Conservation (phyloP, 2,329 filamentous ascomycete genomes). For the Triangularia setosa region DNA sequence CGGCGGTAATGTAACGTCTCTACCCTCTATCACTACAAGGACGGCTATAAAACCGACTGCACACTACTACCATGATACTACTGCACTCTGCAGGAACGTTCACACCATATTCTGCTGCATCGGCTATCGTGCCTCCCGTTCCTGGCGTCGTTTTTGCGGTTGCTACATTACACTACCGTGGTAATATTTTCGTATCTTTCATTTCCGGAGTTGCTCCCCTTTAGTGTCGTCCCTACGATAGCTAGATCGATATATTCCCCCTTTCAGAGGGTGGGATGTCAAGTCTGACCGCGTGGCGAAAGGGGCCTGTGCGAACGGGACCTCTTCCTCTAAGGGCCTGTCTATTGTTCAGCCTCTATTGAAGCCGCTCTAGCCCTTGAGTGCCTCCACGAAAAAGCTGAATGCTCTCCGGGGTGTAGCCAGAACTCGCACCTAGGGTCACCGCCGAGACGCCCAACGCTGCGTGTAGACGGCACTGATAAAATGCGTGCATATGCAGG, state of each 20-base stretch:
- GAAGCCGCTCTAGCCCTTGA: background rate
- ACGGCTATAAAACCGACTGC: background rate
- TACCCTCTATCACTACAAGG: background rate
- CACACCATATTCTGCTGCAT: background rate
- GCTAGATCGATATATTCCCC: background rate
- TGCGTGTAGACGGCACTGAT: background rate
- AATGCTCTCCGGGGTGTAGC: background rate
- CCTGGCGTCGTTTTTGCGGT: background rate
- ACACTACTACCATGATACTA: background rate
- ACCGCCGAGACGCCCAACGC: background rate
- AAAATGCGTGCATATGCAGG: slow-evolving; percentile 1
- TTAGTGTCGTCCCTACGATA: background rate
- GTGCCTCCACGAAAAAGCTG: background rate
- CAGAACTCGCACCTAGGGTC: too few species aligned
- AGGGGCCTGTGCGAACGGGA: background rate
- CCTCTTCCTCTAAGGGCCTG: background rate
- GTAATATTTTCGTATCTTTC: background rate
- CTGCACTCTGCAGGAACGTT: background rate
- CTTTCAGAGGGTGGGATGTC: background rate
- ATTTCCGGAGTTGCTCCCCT: background rate
- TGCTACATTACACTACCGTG: background rate
- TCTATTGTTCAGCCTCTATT: background rate
- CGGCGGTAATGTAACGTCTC: background rate
- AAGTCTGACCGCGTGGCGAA: background rate
- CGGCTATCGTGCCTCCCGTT: background rate